Percentiles rank a stretch among this genome's conserved stretches.
phyloP scores from a whole-genome alignment of 2,329 filamentous ascomycete species.

The Allantophomopsis cytisporea region DNA sequence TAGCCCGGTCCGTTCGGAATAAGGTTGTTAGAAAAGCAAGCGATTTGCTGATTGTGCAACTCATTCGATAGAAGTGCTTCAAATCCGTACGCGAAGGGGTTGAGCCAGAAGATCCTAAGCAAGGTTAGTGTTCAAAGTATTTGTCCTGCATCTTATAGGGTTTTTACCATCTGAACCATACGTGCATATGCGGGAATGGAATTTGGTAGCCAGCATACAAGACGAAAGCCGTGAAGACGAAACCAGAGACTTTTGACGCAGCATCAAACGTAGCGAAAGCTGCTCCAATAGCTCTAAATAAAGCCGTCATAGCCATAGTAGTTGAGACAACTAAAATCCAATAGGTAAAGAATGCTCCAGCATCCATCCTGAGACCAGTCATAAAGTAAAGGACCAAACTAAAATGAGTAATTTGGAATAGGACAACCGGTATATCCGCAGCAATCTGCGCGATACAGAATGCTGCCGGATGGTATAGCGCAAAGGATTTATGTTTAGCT shows the following conservation, averaged over 20 bases:
- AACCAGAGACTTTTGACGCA: conserved; percentile 33
- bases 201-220: conserved; percentile 37
- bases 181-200: conserved; percentile 44
- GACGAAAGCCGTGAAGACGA: not conserved
- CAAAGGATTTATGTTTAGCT: conserved; percentile 43
- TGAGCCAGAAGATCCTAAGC: no score
- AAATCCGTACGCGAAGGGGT: conserved; percentile 58
- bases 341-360: conserved; percentile 46
- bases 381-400: conserved; percentile 49
- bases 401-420: conserved; percentile 45
- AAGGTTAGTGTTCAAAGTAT: no score
- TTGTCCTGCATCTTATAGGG: no score
- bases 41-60: conserved; percentile 43
- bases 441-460: conserved; percentile 43
- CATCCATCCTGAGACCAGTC: conserved; percentile 36
- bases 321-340: conserved; percentile 37
- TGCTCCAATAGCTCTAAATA: conserved; percentile 42
- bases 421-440: conserved; percentile 38
- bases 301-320: conserved; percentile 42
- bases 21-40: conserved; percentile 33
- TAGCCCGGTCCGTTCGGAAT: conserved; percentile 37
- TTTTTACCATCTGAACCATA: conserved; percentile 51
- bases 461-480: conserved; percentile 41
- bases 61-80: conserved; percentile 50
- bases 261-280: conserved; percentile 40